These are phyloP conservation scores for Fusarium setosum DNA, from an alignment of 2,329 filamentous ascomycete genomes.

Conservation along the genomic window DNA sequence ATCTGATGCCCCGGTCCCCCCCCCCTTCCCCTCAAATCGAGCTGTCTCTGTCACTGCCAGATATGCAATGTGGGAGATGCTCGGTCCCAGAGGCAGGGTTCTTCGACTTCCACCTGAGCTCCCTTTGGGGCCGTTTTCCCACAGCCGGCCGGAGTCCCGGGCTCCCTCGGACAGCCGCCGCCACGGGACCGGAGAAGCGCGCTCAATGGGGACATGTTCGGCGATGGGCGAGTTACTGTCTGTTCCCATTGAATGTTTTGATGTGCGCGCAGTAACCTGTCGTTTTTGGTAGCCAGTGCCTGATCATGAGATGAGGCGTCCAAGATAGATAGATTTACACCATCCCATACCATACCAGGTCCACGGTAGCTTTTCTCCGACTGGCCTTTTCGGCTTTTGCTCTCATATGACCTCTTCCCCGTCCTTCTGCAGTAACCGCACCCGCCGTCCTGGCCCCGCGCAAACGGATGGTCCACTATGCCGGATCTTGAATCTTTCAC, in stretches of 20 bases:
- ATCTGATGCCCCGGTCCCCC: slow-evolving; percentile 8
- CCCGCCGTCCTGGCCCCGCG: slow-evolving; percentile 24
- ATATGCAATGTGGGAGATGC: slow-evolving; percentile 13
- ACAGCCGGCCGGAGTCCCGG: slow-evolving; percentile 35
- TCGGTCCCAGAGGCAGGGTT: slow-evolving; percentile 30
- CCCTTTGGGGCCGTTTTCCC: slow-evolving; percentile 10
- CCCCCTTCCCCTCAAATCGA: background rate
- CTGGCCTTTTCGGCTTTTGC: background rate
- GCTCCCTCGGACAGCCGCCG: slow-evolving; percentile 17
- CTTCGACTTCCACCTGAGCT: slow-evolving; percentile 25
- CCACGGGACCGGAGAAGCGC: slow-evolving; percentile 20
- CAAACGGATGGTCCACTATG: slow-evolving; percentile 10
- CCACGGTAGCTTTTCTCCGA: background rate
- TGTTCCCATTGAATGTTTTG: background rate
- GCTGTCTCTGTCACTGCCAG: background rate
- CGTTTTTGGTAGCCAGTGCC: background rate
- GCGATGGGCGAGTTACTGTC: slow-evolving; percentile 14
- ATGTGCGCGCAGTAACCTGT: too few species aligned
- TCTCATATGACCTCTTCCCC: slow-evolving; percentile 13
- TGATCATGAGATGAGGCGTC: background rate
- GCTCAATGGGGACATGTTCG: slow-evolving; percentile 35
- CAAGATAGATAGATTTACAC: background rate
- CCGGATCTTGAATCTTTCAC: background rate
- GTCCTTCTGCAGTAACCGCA: slow-evolving; percentile 5
- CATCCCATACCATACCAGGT: background rate